Percentiles rank a stretch among this genome's conserved stretches.
phyloP scores from a whole-genome alignment of 805 yeast genomes.

The Hyphopichia homilentoma region DNA sequence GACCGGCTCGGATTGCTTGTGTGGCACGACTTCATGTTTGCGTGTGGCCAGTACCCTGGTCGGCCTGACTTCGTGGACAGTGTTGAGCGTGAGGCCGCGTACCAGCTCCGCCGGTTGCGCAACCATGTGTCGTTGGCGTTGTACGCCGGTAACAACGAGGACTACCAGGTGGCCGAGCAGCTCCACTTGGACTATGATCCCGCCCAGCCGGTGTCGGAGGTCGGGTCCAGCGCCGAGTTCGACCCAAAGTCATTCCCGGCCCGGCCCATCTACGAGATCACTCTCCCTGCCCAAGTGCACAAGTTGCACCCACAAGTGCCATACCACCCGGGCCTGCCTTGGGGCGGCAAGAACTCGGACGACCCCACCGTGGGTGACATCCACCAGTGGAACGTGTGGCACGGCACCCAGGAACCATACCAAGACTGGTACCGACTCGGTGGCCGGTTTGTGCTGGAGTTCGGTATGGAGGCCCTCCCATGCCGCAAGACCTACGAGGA shows the following conservation, averaged over 20 bases:
- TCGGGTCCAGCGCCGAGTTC: slow-evolving; percentile 21
- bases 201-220: slow-evolving; percentile 11
- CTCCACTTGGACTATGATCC: slow-evolving; percentile 23
- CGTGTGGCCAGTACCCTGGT: slow-evolving; percentile 53
- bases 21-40: slow-evolving; percentile 59
- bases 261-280: slow-evolving; percentile 35
- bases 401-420: slow-evolving; percentile 46
- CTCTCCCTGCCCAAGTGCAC: slow-evolving; percentile 31
- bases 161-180: slow-evolving; percentile 44
- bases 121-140: slow-evolving; percentile 37
- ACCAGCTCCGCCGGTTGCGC: slow-evolving; percentile 40
- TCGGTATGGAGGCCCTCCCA: slow-evolving; percentile 52
- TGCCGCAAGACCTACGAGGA: slow-evolving; percentile 28
- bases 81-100: slow-evolving; percentile 34
- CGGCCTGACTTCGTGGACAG: slow-evolving; percentile 28
- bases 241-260: slow-evolving; percentile 40
- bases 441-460: slow-evolving; percentile 51
- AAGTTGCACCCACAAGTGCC: slow-evolving; percentile 19
- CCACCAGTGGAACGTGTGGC: slow-evolving; percentile 60
- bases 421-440: slow-evolving; percentile 45
- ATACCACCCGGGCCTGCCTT: slow-evolving; percentile 50
- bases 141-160: slow-evolving; percentile 46
- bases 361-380: slow-evolving; percentile 45
- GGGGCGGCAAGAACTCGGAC: slow-evolving; percentile 31
- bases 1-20: slow-evolving; percentile 43